Conservation (phyloP, 306 rosid species). For the Herpetospermum pedunculosum region DNA sequence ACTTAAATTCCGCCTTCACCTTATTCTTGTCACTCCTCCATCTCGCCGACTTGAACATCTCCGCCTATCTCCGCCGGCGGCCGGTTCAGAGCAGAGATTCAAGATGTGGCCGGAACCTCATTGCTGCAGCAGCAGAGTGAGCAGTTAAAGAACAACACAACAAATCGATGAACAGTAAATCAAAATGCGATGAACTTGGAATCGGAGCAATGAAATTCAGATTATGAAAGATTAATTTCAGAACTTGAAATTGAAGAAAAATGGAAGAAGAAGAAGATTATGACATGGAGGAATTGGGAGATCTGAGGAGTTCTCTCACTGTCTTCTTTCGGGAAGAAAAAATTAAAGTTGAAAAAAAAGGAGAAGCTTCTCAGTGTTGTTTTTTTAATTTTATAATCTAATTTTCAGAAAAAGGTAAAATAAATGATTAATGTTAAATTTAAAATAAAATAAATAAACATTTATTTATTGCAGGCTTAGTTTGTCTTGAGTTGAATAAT, state of each 20-base stretch:
- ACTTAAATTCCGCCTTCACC: conserved; percentile 61
- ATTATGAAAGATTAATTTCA: not conserved
- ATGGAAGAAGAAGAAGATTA: not conserved
- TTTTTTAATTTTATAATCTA: not conserved
- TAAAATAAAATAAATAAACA: not conserved
- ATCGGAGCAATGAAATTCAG: not conserved
- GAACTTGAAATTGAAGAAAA: not conserved
- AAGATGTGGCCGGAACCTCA: conserved; percentile 1
- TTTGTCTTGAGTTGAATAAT: not conserved
- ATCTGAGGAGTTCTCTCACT: conserved; percentile 4
- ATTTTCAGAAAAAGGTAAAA: not conserved
- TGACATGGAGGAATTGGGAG: not conserved
- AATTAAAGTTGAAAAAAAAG: not conserved
- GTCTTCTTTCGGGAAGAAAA: not conserved
- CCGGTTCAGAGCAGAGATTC: not conserved
- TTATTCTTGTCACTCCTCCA: conserved; percentile 87
- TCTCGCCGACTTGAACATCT: conserved; percentile 80
- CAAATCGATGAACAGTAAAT: not conserved
- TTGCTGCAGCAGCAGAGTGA: not conserved
- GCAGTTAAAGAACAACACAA: not conserved
- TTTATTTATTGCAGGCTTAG: not conserved
- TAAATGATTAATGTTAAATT: not conserved
- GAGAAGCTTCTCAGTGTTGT: not conserved
- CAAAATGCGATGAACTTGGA: not conserved
- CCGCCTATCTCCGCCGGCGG: conserved; percentile 15